Evolutionary conservation across 2,329 filamentous ascomycete genomes (phyloP).

Genomic region (Dichotomopilus funicola): DNA sequence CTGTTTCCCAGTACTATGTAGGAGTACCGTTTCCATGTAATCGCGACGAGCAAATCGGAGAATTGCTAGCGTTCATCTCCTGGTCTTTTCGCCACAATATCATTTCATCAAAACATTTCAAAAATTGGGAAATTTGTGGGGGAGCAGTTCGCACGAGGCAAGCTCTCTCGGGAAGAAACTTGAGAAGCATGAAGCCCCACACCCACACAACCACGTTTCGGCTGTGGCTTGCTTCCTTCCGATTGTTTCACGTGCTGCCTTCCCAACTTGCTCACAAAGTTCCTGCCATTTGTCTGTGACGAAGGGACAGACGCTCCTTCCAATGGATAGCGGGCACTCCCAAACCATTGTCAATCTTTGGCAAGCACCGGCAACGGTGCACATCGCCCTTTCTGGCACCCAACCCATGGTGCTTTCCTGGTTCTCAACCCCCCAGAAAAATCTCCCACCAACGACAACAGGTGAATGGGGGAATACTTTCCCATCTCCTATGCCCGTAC

Average conservation of each 20-base stretch:
- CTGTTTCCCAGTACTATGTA: too few relatives aligned
- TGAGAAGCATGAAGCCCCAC: background rate
- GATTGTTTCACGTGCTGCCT: background rate
- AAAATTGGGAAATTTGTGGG: conserved; percentile 9
- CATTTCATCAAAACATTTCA: conserved; percentile 5
- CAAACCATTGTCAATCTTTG: too few relatives aligned
- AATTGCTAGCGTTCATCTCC: conserved; percentile 10
- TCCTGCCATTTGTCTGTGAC: background rate
- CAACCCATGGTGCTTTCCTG: too few relatives aligned
- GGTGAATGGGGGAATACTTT: background rate
- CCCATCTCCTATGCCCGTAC: background rate
- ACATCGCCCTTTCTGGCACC: too few relatives aligned
- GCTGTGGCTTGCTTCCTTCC: conserved; percentile 6
- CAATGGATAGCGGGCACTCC: too few relatives aligned
- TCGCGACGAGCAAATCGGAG: conserved; percentile 17
- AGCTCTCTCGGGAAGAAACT: background rate
- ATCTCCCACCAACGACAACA: too few relatives aligned
- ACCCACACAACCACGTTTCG: conserved; percentile 8
- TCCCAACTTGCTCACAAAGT: background rate
- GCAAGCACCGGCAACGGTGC: too few relatives aligned
- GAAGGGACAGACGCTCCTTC: background rate
- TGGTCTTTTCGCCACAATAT: background rate
- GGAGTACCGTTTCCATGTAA: too few relatives aligned
- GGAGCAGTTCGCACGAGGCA: background rate
- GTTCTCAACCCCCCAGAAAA: too few relatives aligned